Evolutionary conservation across 148 eudicot species (phyloP), one percentile per base, ranked within the genome.

Genomic region (Rhododendron henanense): DNA sequence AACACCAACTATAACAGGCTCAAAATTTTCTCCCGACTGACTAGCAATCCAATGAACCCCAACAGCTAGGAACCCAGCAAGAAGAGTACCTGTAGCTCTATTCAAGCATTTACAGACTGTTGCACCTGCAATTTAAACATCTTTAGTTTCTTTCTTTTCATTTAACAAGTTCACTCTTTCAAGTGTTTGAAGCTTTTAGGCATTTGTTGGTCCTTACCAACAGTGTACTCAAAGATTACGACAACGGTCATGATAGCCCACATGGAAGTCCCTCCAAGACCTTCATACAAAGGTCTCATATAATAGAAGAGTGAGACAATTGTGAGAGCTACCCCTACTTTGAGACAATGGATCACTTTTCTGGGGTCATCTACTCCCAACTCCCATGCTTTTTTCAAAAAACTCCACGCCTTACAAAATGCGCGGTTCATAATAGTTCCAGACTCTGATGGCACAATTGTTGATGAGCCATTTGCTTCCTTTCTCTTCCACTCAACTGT

Each of bases 171-270:
- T 25, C 2, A 48, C 25, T 79, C 81, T 18, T 18, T 10, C 0
- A 55, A 16, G 21, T 55, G 61, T 55, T 16, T 55, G 61, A 16
- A 55, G 61, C 3, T 53, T 82, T 14, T 53, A 25, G 35, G 53
- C 5, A n/a, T 21, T 51, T 45, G 33, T n/a, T 6, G 35, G 77
- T 45, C 69, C 86, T 28, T 84, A 87, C 89, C 89, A 39, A 84
- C 89, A 8, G 89, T 87, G 57, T 87, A 84, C 47, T 87, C 89
- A 33, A 87, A 89, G 78, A 89, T 86, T 35, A 89, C 91, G 0
- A 89, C 91, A 15, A 89, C 91, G 10, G 91, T 89, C 84, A 89
- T 89, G 50, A 89, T 81, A 47, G 90, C 90, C 90, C 90, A 89
- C 86, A 89, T 89, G 45, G 90, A 88, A 86, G 78, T 89, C 16